Evolutionary conservation across 768 basidiomycete species (phyloP).

Genomic region (button mushroom (Agaricus bisporus)): DNA sequence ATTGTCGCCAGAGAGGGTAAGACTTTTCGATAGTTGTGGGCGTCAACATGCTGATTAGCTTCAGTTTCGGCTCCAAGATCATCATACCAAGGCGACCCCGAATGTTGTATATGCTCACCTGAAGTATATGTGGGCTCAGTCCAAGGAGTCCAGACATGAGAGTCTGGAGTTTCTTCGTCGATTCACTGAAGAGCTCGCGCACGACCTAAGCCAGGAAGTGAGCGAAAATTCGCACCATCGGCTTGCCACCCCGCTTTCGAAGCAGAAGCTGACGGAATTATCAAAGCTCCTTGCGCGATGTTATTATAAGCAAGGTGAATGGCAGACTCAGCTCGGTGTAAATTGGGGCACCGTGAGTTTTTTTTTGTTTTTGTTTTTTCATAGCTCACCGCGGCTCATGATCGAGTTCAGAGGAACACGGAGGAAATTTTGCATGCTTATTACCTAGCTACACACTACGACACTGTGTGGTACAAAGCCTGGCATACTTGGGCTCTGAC

Average conservation of each 20-base stretch:
- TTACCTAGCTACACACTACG: slow-evolving; percentile 81
- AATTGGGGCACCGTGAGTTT: slow-evolving; percentile 71
- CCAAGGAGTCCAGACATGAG: slow-evolving; percentile 66
- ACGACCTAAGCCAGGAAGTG: slow-evolving; percentile 64
- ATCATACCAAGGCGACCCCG: slow-evolving; percentile 76
- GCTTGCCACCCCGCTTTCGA: slow-evolving; percentile 36
- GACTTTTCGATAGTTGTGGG: slow-evolving; percentile 11
- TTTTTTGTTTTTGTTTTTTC: neutral
- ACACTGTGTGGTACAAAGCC: slow-evolving; percentile 97
- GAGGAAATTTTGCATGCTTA: slow-evolving; percentile 83
- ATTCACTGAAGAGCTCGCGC: slow-evolving; percentile 71
- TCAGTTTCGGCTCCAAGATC: slow-evolving; percentile 44
- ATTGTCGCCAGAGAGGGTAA: slow-evolving; percentile 64
- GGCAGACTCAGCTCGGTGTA: slow-evolving; percentile 79
- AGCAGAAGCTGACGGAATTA: slow-evolving; percentile 57
- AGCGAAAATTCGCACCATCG: slow-evolving; percentile 45
- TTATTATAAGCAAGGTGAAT: slow-evolving; percentile 94
- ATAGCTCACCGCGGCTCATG: neutral
- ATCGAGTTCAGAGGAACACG: slow-evolving; percentile 54
- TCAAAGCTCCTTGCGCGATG: slow-evolving; percentile 90
- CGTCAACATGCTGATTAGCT: slow-evolving; percentile 15
- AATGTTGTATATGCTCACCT: slow-evolving; percentile 95
- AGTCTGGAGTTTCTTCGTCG: slow-evolving; percentile 78
- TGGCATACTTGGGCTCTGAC: slow-evolving; percentile 99
- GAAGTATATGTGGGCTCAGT: slow-evolving; percentile 91